Conservation (phyloP, 2,329 filamentous ascomycete species). For the Thelonectria olida region DNA sequence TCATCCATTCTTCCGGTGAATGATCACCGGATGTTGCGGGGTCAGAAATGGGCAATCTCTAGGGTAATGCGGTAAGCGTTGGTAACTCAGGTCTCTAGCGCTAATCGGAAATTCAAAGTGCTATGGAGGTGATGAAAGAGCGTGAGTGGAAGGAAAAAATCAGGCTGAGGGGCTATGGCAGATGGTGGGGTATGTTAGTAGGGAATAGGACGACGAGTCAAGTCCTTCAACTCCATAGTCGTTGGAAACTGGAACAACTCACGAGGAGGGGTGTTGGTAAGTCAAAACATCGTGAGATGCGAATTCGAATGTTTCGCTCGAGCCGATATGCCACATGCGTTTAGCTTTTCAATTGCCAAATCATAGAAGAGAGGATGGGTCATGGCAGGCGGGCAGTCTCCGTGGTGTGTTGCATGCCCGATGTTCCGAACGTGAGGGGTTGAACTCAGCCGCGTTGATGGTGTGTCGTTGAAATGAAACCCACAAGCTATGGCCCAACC, state of each 20-base stretch:
- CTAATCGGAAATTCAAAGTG: not conserved
- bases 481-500: constrained; percentile 33
- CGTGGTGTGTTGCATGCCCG: not conserved
- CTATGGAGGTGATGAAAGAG: not conserved
- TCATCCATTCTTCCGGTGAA: not conserved
- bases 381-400: not conserved
- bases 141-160: not conserved
- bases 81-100: not conserved
- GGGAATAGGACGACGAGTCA: not conserved
- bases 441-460: constrained; percentile 33
- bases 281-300: not conserved
- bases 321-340: not conserved
- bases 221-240: not conserved
- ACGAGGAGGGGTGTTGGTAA: not conserved
- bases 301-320: not conserved
- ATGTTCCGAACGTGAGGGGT: constrained; percentile 11
- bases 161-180: not conserved
- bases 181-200: not conserved
- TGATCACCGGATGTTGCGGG: too few species aligned
- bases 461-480: constrained; percentile 41
- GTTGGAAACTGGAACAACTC: not conserved
- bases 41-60: not conserved
- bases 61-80: not conserved
- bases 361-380: not conserved
- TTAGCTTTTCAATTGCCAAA: not conserved